A percentile compares a stretch with the other conserved stretches of the same genome.
phyloP scores from a whole-genome alignment of 306 rosid species.

The Nissolia schottii region DNA sequence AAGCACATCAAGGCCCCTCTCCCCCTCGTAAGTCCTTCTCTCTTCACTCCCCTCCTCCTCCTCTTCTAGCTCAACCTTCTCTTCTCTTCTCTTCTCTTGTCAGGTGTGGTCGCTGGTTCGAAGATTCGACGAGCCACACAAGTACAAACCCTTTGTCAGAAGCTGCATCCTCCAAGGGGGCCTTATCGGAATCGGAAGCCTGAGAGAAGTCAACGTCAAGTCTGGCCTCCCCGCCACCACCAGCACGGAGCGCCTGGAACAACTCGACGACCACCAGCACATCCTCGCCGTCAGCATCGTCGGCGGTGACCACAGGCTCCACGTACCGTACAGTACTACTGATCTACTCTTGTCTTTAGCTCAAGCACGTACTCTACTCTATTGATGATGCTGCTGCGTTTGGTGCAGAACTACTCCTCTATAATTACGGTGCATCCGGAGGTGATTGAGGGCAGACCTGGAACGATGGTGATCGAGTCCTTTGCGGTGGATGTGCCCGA shows the following conservation, averaged over 20 bases:
- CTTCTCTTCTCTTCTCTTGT: too few relatives aligned
- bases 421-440: slow-evolving; percentile 60
- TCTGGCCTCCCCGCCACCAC: slow-evolving; percentile 78
- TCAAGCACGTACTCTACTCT: too few relatives aligned
- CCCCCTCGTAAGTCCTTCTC: slow-evolving; percentile 41
- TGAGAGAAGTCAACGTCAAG: slow-evolving; percentile 65
- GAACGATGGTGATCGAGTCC: slow-evolving; percentile 72
- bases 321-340: too few relatives aligned
- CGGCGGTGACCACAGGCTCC: slow-evolving; percentile 67
- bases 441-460: slow-evolving; percentile 59
- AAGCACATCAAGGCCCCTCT: slow-evolving; percentile 68
- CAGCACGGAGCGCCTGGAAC: slow-evolving; percentile 63
- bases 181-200: slow-evolving; percentile 56
- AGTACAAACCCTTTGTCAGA: slow-evolving; percentile 63
- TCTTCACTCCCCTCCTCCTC: neutral
- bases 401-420: slow-evolving; percentile 80
- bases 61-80: too few relatives aligned
- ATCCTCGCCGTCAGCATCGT: slow-evolving; percentile 54
- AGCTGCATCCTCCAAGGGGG: slow-evolving; percentile 49
- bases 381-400: too few relatives aligned
- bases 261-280: slow-evolving; percentile 55
- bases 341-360: too few relatives aligned
- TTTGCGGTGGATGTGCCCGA: slow-evolving; percentile 71
- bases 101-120: slow-evolving; percentile 84
- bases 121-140: slow-evolving; percentile 65